Percentiles rank a stretch among this genome's conserved stretches.
phyloP scores from a whole-genome alignment of 1,139 yeast genomes.

The Pichia sp. region DNA sequence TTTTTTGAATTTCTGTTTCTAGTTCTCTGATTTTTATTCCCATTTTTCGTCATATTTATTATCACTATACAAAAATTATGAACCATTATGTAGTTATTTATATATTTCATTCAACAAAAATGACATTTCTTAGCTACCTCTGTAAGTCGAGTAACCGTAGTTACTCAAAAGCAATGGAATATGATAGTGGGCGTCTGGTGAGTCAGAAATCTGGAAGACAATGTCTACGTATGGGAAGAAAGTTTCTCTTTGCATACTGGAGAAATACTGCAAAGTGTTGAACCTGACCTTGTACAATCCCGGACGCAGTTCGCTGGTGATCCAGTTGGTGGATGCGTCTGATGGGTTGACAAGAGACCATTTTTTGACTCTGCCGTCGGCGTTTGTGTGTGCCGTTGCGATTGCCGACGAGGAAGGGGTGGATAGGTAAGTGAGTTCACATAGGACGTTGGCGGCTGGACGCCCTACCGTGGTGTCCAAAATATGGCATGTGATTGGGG shows the following conservation, averaged over 20 bases:
- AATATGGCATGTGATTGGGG: constrained; percentile 81
- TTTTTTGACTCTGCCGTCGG: constrained; percentile 68
- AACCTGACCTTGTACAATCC: constrained; percentile 75
- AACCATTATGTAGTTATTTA: neutral
- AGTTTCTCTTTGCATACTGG: constrained; percentile 35
- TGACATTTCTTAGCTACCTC: constrained; percentile 43
- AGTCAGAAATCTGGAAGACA: constrained; percentile 56
- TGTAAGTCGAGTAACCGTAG: constrained; percentile 81
- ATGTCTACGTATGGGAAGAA: constrained; percentile 87
- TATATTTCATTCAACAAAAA: neutral
- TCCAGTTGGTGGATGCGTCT: constrained; percentile 34
- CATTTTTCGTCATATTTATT: neutral
- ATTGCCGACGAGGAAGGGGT: constrained; percentile 34
- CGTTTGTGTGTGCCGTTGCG: constrained; percentile 64
- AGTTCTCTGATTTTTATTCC: neutral
- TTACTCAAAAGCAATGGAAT: constrained; percentile 78
- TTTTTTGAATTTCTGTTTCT: neutral
- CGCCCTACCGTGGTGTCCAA: constrained; percentile 76
- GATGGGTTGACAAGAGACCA: constrained; percentile 42
- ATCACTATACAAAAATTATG: neutral
- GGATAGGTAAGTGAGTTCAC: constrained; percentile 47
- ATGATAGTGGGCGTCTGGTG: constrained; percentile 79
- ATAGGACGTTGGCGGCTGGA: constrained; percentile 68
- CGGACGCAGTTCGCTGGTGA: constrained; percentile 35
- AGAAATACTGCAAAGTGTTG: constrained; percentile 65